These are phyloP conservation scores for Scutellaria baicalensis DNA, from an alignment of 257 asterid genomes.

Conservation along the genomic window DNA sequence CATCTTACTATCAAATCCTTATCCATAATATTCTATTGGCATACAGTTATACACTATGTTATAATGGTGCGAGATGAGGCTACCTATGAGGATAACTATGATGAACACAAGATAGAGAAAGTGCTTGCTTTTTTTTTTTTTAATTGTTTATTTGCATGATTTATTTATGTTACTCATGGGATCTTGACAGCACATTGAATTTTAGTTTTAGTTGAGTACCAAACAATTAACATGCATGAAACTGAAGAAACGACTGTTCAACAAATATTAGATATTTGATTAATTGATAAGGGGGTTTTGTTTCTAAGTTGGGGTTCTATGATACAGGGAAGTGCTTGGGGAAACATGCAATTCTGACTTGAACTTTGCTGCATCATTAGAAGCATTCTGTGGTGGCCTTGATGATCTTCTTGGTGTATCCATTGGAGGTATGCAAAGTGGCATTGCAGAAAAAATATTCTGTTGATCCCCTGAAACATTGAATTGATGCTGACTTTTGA, in stretches of 20 bases:
- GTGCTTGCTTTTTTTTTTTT: background rate
- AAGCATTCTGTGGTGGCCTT: constrained; percentile 89
- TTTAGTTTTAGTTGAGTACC: background rate
- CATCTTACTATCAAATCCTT: background rate
- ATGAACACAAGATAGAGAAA: background rate
- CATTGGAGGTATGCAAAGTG: constrained; percentile 61
- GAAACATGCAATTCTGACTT: constrained; percentile 71
- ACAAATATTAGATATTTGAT: background rate
- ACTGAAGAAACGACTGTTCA: background rate
- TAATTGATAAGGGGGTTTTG: background rate
- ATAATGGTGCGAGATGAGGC: background rate
- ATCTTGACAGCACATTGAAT: background rate
- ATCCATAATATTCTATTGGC: background rate
- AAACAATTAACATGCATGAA: background rate
- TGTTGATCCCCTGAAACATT: background rate
- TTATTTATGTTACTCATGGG: background rate
- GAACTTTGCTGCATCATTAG: constrained; percentile 77
- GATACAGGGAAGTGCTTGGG: constrained; percentile 73
- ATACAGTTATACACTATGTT: background rate
- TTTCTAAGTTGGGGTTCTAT: constrained; percentile 2
- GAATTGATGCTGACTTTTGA: background rate
- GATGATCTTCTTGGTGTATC: constrained; percentile 94
- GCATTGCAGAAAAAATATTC: background rate
- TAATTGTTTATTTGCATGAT: background rate
- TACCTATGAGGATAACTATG: background rate